Base-by-base conservation (phyloP, 495 filamentous ascomycete genomes). In the Margaritispora aquatica region DNA sequence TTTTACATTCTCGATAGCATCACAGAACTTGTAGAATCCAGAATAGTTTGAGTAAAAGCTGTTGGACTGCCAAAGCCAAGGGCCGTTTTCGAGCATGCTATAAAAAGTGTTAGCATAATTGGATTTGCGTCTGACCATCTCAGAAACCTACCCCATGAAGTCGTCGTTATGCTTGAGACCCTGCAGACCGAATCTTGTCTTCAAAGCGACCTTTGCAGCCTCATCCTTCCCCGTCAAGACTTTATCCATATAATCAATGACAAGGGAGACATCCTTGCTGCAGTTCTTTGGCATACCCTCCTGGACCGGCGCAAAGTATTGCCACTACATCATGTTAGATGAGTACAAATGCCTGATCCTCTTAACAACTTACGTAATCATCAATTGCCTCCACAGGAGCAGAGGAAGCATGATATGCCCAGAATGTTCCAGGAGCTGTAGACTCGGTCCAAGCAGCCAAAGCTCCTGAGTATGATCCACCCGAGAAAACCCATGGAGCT, bases 381-480 rank as follows among this genome's bases (percentile, higher is more conserved):
- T 76, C 75, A 24, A 88, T 77, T 2, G 83, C 77, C 64, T 88
- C 75, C 0, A 88, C 85, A 3, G 82, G 80, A 1, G 80, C 85
- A 62, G 80, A 84, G 26, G 81, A 82, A 23, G 81, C 77, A 61
- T 85, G 80, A 60, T 86, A 86, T 1, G 84, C 84, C 84, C 84
- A 88, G 69, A 85, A 85, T 0, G 83, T 86, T 9, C 83, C 84
- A 0, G 84, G 83, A 4, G 80, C 72, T 20, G 76, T 71, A 1
- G 73, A 72, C n/a, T 78, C 80, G 7, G 78, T 78, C 86, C 86
- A 88, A 0, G 78, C 84, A 2, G 84, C 65, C 54, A 88, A 69
- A 4, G 84, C 84, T 52, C 85, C 86, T 26, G 80, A 76, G 67
- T 89, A 89, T 3, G 83, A 86, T 36, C 84, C 84, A 31, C 86